Conservation (phyloP, 2,329 filamentous ascomycete species). For the Pseudogymnoascus sp. region DNA sequence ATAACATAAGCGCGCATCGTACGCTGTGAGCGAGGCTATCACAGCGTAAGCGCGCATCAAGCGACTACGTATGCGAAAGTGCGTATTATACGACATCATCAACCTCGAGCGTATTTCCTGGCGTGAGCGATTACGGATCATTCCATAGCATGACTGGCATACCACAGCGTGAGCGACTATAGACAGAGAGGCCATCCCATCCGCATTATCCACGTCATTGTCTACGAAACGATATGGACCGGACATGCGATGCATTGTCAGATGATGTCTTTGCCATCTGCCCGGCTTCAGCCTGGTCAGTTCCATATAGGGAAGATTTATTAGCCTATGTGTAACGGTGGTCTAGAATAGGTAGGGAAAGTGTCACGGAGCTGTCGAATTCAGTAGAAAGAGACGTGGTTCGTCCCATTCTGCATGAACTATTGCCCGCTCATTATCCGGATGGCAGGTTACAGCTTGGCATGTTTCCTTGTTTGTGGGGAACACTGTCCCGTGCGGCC, state of each 20-base stretch:
- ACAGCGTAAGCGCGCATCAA: background rate
- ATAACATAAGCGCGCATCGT: background rate
- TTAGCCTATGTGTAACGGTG: background rate
- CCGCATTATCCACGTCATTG: background rate
- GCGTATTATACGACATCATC: background rate
- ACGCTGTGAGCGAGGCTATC: background rate
- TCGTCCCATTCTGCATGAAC: background rate
- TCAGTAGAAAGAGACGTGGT: background rate
- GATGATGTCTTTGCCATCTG: background rate
- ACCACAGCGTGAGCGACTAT: background rate
- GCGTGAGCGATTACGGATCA: background rate
- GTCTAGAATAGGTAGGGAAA: background rate
- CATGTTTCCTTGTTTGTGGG: background rate
- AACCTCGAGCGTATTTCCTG: background rate
- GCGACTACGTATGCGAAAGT: background rate
- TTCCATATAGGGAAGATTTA: background rate
- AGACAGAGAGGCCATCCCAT: background rate
- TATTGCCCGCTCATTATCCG: background rate
- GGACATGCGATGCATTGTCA: no score
- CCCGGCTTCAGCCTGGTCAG: background rate
- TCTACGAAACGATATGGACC: no score
- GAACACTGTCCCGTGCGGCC: background rate
- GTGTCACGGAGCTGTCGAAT: background rate
- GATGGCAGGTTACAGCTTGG: background rate
- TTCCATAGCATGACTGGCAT: background rate